Evolutionary conservation across 202 grass and related monocot genomes (phyloP), one percentile per base, ranked within the genome.

Genomic region (Miscanthus sacchariflorus): DNA sequence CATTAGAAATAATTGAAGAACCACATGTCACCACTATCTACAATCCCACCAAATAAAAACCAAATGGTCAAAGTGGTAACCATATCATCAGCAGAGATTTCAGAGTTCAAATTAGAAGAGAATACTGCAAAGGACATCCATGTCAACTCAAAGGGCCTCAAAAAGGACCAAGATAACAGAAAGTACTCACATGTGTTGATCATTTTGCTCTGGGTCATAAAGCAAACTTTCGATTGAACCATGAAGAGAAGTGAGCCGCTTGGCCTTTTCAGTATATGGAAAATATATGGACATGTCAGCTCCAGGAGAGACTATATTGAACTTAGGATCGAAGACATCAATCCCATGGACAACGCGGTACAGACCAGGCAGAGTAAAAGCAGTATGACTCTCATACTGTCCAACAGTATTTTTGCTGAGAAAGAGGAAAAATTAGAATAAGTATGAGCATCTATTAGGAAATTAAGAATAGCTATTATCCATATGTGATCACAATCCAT

Each of bases 241-340:
- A 87, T 99, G 97, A 88, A 97, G 84, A 42, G 94, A 92, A 80
- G 93, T 97, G 43, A 99, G 97, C 7, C 97, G 83, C 83, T 87
- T 92, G 78, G 71, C 76, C 56, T 96, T 95, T 74, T 96, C 94
- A 1, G 91, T 93, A 80, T 92, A 66, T 23, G 97, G 86, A 84
- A 99, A 99, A 79, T 99, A 99, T 74, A 99, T 96, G 11, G 88
- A 86, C 94, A 95, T 89, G 85, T 99, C 97, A 50, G 97, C 97
- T 88, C 97, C 94, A 63, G 97, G 94, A 71, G 97, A 99, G 25
- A 90, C 94, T 71, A 98, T 99, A 87, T 96, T 99, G 89, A 99
- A 99, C 88, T 99, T 99, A 50, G 97, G 94, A 87, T 99, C 97
- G 71, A 99, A 99, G 89, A 96, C 94, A 89, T 99, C 97, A 56